Conservation (phyloP, 2,329 filamentous ascomycete species). For the Penicillium sumatraense region DNA sequence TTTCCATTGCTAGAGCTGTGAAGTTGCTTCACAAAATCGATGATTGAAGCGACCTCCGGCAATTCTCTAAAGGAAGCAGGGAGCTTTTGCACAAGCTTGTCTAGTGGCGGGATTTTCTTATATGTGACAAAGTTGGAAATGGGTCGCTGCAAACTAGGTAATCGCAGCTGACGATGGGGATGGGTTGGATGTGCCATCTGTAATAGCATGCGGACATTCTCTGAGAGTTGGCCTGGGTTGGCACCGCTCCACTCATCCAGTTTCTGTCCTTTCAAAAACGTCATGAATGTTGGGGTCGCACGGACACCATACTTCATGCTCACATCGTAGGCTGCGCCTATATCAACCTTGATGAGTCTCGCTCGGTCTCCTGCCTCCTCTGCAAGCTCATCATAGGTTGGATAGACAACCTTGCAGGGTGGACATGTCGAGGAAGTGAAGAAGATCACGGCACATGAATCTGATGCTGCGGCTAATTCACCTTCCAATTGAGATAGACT, state of each 20-base stretch:
- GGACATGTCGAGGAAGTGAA: conserved; percentile 89
- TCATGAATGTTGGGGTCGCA: conserved; percentile 87
- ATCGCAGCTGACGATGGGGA: conserved; percentile 70
- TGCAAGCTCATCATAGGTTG: conserved; percentile 79
- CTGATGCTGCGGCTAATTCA: conserved; percentile 62
- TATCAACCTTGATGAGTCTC: conserved; percentile 81
- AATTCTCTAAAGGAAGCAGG: conserved; percentile 62
- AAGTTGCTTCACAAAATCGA: conserved; percentile 68
- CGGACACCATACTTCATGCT: conserved; percentile 69
- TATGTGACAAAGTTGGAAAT: conserved; percentile 73
- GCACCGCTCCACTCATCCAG: conserved; percentile 82
- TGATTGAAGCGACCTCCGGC: conserved; percentile 65
- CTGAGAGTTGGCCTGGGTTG: conserved; percentile 68
- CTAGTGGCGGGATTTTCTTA: conserved; percentile 77
- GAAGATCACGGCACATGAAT: conserved; percentile 80
- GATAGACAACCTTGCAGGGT: conserved; percentile 83
- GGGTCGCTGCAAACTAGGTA: conserved; percentile 71
- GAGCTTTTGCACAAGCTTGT: conserved; percentile 81
- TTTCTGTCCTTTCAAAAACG: conserved; percentile 76
- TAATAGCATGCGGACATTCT: conserved; percentile 74
- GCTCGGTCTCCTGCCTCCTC: conserved; percentile 70
- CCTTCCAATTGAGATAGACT: conserved; percentile 64
- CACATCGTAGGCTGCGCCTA: conserved; percentile 68
- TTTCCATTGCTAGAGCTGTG: conserved; percentile 48
- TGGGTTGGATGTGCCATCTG: conserved; percentile 77